phyloP scores from a whole-genome alignment of 2,329 filamentous ascomycete species.

The Coniochaeta hoffmannii region DNA sequence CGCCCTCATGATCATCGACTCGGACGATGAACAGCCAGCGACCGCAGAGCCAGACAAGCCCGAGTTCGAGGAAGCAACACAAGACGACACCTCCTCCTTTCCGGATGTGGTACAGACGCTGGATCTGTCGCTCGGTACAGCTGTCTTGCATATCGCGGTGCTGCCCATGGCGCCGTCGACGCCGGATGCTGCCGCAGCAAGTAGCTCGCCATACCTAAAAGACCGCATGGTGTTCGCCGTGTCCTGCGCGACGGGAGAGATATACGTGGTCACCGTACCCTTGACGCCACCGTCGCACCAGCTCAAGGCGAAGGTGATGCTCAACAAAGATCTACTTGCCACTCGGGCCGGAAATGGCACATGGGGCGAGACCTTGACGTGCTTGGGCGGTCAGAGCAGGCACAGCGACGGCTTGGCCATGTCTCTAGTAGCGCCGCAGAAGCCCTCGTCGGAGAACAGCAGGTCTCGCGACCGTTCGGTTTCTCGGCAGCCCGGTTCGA shows the following conservation, averaged over 20 bases:
- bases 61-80: conserved; percentile 47
- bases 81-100: conserved; percentile 38
- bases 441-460: conserved; percentile 18
- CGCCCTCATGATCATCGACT: conserved; percentile 56
- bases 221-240: conserved; percentile 55
- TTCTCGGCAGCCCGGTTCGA: conserved; percentile 16
- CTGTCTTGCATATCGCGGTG: conserved; percentile 48
- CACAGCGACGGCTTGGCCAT: conserved; percentile 49
- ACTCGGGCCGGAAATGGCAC: conserved; percentile 50
- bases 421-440: conserved; percentile 36
- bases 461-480: conserved; percentile 30
- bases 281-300: conserved; percentile 53
- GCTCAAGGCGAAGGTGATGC: conserved; percentile 48
- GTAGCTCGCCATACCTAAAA: conserved; percentile 40
- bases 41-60: conserved; percentile 35
- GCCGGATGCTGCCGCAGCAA: conserved; percentile 40
- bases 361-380: conserved; percentile 54
- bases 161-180: conserved; percentile 43
- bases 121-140: conserved; percentile 51
- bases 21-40: conserved; percentile 39
- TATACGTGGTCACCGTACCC: conserved; percentile 51
- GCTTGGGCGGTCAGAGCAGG: conserved; percentile 45
- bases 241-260: conserved; percentile 48
- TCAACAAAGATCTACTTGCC: conserved; percentile 41
- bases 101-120: conserved; percentile 52